These are phyloP conservation scores for Olyra latifolia DNA, from an alignment of 176 grass and related monocot species.

Conservation along the genomic window DNA sequence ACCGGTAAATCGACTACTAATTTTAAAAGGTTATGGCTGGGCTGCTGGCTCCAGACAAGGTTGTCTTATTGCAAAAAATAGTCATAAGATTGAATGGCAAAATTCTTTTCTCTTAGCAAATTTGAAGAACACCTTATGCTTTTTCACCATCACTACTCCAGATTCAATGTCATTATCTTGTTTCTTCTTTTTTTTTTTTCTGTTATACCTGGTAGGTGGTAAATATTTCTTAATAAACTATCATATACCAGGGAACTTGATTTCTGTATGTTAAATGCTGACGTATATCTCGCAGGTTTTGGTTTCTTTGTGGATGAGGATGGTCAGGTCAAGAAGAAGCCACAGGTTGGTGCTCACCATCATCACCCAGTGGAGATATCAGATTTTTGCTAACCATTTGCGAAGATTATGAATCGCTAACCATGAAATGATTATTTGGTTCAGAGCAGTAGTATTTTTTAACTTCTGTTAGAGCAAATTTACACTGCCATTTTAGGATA, in stretches of 20 bases:
- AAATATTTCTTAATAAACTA: not conserved
- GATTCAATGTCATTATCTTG: not conserved
- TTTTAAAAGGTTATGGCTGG: constrained; percentile 97
- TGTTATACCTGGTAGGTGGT: not conserved
- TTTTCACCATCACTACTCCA: too few species aligned
- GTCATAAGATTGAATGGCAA: too few species aligned
- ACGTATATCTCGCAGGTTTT: constrained; percentile 52
- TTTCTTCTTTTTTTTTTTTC: not conserved
- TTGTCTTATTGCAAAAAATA: constrained; percentile 32
- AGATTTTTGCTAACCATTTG: not conserved
- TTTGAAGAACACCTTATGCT: too few species aligned
- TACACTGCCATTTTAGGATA: not conserved
- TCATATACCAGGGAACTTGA: not conserved
- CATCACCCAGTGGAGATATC: not conserved
- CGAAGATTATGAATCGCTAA: not conserved
- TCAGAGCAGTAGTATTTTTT: too few species aligned
- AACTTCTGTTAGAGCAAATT: constrained; percentile 11
- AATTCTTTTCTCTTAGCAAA: too few species aligned
- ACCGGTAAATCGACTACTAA: constrained; percentile 98
- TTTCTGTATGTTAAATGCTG: not conserved
- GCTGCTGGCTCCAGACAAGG: constrained; percentile 84
- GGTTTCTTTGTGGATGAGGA: constrained; percentile 79
- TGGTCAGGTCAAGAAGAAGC: constrained; percentile 76
- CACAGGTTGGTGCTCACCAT: constrained; percentile 46
- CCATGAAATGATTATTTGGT: constrained; percentile 1